Base-by-base conservation (phyloP, 768 basidiomycete genomes). In the Paxillus rubicundulus region DNA sequence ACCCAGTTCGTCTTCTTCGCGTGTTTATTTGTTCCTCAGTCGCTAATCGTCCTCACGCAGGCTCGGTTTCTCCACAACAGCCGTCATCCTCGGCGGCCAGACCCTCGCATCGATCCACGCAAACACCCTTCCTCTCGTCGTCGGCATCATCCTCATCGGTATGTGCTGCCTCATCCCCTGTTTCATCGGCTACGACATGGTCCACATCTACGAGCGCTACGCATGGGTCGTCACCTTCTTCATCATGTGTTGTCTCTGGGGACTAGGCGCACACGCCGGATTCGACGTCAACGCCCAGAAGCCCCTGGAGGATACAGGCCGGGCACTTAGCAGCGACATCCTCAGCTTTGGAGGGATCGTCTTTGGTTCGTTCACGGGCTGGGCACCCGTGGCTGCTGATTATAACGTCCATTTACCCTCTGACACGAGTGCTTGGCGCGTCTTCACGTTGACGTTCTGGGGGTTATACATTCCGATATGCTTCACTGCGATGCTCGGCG, bases 21-120 rank as follows among this genome's bases (percentile, higher is more conserved):
- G 12, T 5, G 3, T 24, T 24, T 3, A 27, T 46, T 10, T 3
- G 13, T n/a, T 24, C 32, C 17, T 12, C 5, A 14, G 16, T 28
- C 28, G 32, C 17, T 9, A 16, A 28, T 16, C 2, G 30, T 52
- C 13, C 1, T 1, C n/a, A 16, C 14, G 14, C 42, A 77, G 74
- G 47, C 61, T 80, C n/a, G 78, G 79, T 3, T 82, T 80, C 62
- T 70, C 75, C 14, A 70, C 72, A 17, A 74, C 70, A 0, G 70
- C 74, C 14, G 77, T 80, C n/a, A 80, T 82, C 47, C 70, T 80
- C 2, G 80, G 80, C 14, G 81, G 79, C 2, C 78, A 82, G 52
- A 77, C 76, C 0, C 72, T 79, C 46, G 73, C 75, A 5, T 76
- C 75, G 10, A 69, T 80, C 52, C 75, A 76, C 48, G 61, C 75